phyloP scores from a whole-genome alignment of 768 basidiomycete species.

The Lentinula detonsa region DNA sequence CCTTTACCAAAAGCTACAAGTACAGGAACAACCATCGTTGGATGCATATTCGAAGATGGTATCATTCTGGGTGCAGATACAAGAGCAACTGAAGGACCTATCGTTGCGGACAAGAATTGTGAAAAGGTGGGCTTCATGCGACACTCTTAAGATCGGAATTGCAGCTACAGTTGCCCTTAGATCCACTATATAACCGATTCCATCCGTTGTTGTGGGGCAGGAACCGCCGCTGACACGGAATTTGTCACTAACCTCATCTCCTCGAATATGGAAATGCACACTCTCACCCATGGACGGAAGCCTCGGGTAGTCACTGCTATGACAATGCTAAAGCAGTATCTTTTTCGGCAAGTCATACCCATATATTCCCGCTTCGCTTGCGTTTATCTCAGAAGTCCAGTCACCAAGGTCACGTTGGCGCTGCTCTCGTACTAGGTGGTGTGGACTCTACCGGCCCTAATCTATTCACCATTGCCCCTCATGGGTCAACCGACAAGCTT shows the following conservation, averaged over 20 bases:
- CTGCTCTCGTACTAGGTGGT: constrained; percentile 93
- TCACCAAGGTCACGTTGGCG: constrained; percentile 91
- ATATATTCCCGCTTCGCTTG: background rate
- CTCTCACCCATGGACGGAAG: constrained; percentile 83
- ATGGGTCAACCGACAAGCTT: constrained; percentile 97
- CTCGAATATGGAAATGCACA: constrained; percentile 92
- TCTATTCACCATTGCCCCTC: constrained; percentile 92
- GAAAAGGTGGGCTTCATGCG: constrained; percentile 70
- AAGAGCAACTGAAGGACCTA: constrained; percentile 87
- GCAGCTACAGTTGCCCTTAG: constrained; percentile 31
- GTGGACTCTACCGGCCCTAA: constrained; percentile 94
- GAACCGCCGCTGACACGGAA: constrained; percentile 98
- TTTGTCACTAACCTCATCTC: constrained; percentile 93
- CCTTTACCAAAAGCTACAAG: constrained; percentile 81
- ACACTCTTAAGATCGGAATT: background rate
- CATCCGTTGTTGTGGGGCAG: constrained; percentile 97
- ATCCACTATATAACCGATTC: constrained; percentile 96
- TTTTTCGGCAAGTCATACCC: constrained; percentile 60
- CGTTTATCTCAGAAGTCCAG: constrained; percentile 28
- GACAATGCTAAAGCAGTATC: constrained; percentile 97
- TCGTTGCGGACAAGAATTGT: constrained; percentile 99
- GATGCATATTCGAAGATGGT: constrained; percentile 88
- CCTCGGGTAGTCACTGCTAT: constrained; percentile 95
- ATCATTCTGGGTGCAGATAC: constrained; percentile 96
- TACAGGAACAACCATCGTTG: constrained; percentile 97